Percentiles rank a stretch among this genome's conserved stretches.
These are phyloP conservation scores for Singerocomus inundabilis DNA, from an alignment of 1,284 basidiomycete genomes.

Conservation along the genomic window DNA sequence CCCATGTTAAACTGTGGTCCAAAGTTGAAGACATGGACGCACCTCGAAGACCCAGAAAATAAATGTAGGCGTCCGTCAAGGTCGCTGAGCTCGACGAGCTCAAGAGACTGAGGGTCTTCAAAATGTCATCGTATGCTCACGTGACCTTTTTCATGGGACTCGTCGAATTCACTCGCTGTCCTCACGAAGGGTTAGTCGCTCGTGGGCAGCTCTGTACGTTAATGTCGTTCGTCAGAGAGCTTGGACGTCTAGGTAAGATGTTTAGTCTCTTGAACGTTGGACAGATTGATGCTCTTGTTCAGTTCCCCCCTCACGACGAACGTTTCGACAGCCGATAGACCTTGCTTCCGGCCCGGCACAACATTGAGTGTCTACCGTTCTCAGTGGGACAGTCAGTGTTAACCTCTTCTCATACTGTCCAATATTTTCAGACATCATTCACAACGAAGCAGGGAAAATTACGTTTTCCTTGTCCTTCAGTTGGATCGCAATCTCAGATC, in stretches of 20 bases:
- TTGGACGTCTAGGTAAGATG: not conserved
- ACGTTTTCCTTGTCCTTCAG: not conserved
- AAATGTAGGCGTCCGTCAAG: not conserved
- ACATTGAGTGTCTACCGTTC: not conserved
- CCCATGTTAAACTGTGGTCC: constrained; percentile 3
- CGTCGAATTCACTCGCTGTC: no score
- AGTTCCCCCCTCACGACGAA: constrained; percentile 18
- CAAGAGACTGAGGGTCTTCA: constrained; percentile 1
- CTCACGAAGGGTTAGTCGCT: not conserved
- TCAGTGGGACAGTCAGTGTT: not conserved
- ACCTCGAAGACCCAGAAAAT: constrained; percentile 15
- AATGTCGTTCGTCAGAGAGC: not conserved
- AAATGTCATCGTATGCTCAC: constrained; percentile 16
- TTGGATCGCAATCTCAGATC: constrained; percentile 6
- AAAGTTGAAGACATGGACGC: not conserved
- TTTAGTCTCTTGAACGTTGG: not conserved
- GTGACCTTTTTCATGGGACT: constrained; percentile 13
- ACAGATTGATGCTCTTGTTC: constrained; percentile 4
- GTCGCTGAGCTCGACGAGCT: constrained; percentile 12
- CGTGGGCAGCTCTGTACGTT: not conserved
- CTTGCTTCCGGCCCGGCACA: constrained; percentile 7
- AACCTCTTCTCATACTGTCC: not conserved
- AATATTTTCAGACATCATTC: not conserved
- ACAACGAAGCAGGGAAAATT: not conserved
- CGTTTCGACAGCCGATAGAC: constrained; percentile 16